Evolutionary conservation across 2,329 filamentous ascomycete genomes (phyloP), one percentile per base, ranked within the genome.

Genomic region (Hypoxylon sp.): DNA sequence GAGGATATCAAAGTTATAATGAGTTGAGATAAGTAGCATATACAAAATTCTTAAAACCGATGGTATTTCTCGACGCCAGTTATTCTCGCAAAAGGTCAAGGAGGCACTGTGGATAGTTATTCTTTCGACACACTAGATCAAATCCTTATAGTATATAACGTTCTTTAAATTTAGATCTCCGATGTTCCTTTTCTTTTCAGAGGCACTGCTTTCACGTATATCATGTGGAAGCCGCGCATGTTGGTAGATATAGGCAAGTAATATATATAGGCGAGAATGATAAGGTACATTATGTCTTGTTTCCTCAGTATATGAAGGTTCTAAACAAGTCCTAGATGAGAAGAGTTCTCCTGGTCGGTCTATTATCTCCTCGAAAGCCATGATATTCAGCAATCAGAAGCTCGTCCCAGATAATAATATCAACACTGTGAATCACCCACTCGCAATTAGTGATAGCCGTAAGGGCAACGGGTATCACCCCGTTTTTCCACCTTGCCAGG

Each of bases 401-500:
- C 48, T n/a, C n/a, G 33, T 51, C 26, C 42, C 19, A 10, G 33
- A 58, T 5, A 24, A n/a, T 47, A 47, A 24, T 37, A 13, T 37
- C 5, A 58, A 48, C 10, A 26, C 29, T 26, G 10, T 29, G 5
- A 35, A 17, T 10, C 26, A 24, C 14, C 8, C 19, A 22, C 24
- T 24, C 31, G 53, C 39, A n/a, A 8, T 14, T 50, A 58, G 19
- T 35, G 44, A 46, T 13, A 50, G n/a, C 48, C 48, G 29, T 51
- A 51, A 48, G 56, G 56, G 47, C 56, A 60, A 31, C 44, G 46
- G 17, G 8, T 37, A 9, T 17, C 39, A 37, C 37, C 31, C 5
- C 55, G 54, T 47, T 63, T 60, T 11, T 35, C 1, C 3, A 65
- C 46, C 53, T 63, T 63, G n/a, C 60, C 64, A 11, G 57, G 53